These are phyloP conservation scores for Coniferiporia weirii DNA, from an alignment of 1,284 basidiomycete genomes.

Conservation along the genomic window DNA sequence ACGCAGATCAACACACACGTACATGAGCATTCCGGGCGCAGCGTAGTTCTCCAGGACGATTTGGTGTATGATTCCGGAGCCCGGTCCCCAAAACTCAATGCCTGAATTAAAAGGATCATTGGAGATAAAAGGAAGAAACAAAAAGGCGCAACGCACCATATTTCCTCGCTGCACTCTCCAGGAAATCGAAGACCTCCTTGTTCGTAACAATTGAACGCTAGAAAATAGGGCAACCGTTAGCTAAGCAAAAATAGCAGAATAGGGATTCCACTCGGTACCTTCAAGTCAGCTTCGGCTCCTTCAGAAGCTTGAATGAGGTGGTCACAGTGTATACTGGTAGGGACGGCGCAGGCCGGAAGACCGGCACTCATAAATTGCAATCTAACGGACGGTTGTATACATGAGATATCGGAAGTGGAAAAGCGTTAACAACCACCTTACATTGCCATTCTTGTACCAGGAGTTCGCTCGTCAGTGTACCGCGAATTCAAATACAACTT, in stretches of 20 bases:
- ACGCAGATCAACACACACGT: conserved; percentile 23
- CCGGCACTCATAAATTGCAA: conserved; percentile 99
- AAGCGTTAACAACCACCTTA: conserved; percentile 33
- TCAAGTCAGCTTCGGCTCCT: conserved; percentile 78
- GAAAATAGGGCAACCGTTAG: conserved; percentile 8
- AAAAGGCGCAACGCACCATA: conserved; percentile 50
- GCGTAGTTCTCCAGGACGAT: conserved; percentile 98
- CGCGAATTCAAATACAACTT: background rate
- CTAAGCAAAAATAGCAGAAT: background rate
- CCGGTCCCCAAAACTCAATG: conserved; percentile 94
- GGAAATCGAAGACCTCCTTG: conserved; percentile 97
- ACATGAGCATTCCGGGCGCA: conserved; percentile 84
- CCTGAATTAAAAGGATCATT: conserved; percentile 26
- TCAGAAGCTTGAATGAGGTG: conserved; percentile 91
- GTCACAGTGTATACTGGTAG: conserved; percentile 91
- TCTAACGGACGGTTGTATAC: conserved; percentile 34
- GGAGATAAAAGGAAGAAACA: background rate
- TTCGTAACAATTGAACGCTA: conserved; percentile 85
- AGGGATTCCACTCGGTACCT: conserved; percentile 40
- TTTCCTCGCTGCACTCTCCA: conserved; percentile 91
- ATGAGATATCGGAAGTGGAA: conserved; percentile 11
- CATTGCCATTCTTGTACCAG: conserved; percentile 64
- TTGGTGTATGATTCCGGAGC: conserved; percentile 96
- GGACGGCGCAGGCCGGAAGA: conserved; percentile 79
- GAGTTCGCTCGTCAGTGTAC: conserved; percentile 3